Evolutionary conservation across 257 asterid genomes (phyloP).

Genomic region (Scutellaria baicalensis): DNA sequence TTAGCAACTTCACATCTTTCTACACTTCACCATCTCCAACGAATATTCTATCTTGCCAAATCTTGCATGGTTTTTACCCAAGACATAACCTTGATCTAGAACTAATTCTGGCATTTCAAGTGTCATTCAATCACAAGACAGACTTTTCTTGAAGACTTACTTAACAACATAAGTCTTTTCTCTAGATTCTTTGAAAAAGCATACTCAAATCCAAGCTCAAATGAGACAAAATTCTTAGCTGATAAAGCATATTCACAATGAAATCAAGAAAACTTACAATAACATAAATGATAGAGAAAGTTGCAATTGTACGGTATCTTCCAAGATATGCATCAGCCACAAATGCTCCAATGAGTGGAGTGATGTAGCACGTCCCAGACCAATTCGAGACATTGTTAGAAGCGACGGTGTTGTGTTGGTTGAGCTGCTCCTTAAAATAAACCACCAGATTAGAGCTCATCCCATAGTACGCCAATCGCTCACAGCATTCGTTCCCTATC

Average conservation of each 20-base stretch:
- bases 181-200: neutral
- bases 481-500: slow-evolving; percentile 49
- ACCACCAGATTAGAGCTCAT: slow-evolving; percentile 56
- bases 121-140: neutral
- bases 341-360: slow-evolving; percentile 72
- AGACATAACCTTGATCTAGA: neutral
- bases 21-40: no score
- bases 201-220: neutral
- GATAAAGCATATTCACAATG: neutral
- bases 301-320: slow-evolving; percentile 63
- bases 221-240: neutral
- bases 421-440: slow-evolving; percentile 42
- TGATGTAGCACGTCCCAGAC: slow-evolving; percentile 76
- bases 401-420: slow-evolving; percentile 49
- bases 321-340: slow-evolving; percentile 80
- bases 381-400: slow-evolving; percentile 62
- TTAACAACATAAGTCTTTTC: neutral
- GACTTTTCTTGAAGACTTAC: neutral
- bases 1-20: no score
- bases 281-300: slow-evolving; percentile 63
- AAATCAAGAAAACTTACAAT: slow-evolving; percentile 40
- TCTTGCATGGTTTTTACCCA: neutral
- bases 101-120: neutral
- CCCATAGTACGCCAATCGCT: slow-evolving; percentile 65
- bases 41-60: no score